phyloP scores from a whole-genome alignment of 495 filamentous ascomycete species.

The Amphirosellinia nigrospora region DNA sequence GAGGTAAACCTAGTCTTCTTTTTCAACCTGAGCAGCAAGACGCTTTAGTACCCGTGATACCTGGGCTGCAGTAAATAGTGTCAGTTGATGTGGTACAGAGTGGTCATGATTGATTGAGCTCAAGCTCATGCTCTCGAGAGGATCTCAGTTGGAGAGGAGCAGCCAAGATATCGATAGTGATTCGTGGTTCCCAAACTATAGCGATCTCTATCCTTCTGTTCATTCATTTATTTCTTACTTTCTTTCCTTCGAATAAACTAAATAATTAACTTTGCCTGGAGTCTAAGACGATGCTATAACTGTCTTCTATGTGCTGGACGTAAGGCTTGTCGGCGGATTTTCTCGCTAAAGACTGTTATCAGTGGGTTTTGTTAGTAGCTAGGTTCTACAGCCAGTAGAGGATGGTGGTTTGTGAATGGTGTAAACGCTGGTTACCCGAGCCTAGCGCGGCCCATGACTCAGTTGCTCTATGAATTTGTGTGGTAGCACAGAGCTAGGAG shows the following conservation, averaged over 20 bases:
- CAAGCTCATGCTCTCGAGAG: not conserved
- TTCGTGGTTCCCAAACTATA: not conserved
- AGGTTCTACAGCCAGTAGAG: not conserved
- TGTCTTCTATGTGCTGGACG: not conserved
- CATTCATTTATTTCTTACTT: too few relatives aligned
- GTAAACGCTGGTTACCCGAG: conserved; percentile 4
- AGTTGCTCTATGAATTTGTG: not conserved
- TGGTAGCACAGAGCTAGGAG: not conserved
- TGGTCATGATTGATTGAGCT: not conserved
- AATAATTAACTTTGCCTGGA: not conserved
- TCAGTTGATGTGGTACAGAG: not conserved
- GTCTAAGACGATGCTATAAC: not conserved
- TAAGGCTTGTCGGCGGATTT: not conserved
- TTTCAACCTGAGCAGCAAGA: not conserved
- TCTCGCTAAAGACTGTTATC: not conserved
- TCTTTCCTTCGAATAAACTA: too few relatives aligned
- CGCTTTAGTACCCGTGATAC: not conserved
- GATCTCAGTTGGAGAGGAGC: not conserved
- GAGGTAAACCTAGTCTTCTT: not conserved
- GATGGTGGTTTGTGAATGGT: not conserved
- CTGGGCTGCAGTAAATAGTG: not conserved
- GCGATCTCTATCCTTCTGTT: not conserved
- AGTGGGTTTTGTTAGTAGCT: not conserved
- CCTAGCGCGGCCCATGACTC: conserved; percentile 21
- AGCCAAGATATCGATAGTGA: not conserved